Evolutionary conservation across 495 filamentous ascomycete species (phyloP).

Genomic region (Podospora pseudocomata): DNA sequence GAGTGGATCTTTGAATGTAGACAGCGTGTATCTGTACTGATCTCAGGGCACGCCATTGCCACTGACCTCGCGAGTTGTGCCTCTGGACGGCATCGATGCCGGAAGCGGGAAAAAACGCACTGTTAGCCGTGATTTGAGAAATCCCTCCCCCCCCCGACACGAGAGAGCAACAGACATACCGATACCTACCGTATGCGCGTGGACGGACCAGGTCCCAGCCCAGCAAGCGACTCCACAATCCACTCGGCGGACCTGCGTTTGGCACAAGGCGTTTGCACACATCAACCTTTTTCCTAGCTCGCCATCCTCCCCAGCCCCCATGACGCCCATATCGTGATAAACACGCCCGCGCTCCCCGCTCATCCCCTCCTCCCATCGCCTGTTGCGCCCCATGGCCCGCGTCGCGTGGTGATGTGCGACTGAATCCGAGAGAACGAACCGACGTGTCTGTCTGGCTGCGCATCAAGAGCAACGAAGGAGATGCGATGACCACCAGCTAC

Average conservation of each 20-base stretch:
- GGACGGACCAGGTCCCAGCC: not conserved
- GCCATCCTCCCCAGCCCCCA: constrained; percentile 14
- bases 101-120: constrained; percentile 9
- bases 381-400: not conserved
- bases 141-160: not conserved
- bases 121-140: constrained; percentile 25
- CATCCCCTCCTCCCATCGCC: not conserved
- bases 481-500: constrained; percentile 28
- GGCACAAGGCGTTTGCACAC: constrained; percentile 16
- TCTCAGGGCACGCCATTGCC: not conserved
- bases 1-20: constrained; percentile 1
- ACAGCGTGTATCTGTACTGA: not conserved
- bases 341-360: not conserved
- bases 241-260: not conserved
- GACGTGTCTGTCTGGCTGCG: not conserved
- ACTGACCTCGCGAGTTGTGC: constrained; percentile 1
- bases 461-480: constrained; percentile 24
- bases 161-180: no score
- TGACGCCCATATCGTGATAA: constrained; percentile 14
- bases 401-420: constrained; percentile 25
- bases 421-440: not conserved
- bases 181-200: not conserved
- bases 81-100: constrained; percentile 2
- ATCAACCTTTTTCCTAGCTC: constrained; percentile 26
- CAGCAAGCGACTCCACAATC: constrained; percentile 18